Base-by-base conservation (phyloP, 1,139 yeast species). In the Geotrichum restrictum region DNA sequence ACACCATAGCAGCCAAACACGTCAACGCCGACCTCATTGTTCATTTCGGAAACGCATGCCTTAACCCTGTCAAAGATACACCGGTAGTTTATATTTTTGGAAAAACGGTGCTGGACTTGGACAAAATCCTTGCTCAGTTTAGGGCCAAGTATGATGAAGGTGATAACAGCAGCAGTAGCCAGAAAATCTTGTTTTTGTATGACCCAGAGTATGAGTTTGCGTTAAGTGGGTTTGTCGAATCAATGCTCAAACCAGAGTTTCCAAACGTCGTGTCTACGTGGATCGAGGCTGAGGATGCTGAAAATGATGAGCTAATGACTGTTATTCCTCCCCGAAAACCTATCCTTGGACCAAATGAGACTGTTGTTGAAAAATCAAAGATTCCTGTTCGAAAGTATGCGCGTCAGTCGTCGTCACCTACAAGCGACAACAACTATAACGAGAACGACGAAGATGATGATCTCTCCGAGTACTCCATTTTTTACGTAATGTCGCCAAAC, bases 1-100 rank as follows among this genome's bases (percentile, higher is more conserved):
- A 93, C 67, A 97, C 89, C 64, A 95, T 93, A 21, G 98, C 98
- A 0, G 95, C 97, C 0, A 91, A 86, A 63, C 99, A 93, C 69
- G 95, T 93, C 11, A 67, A 74, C 6, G 93, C 95, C 21, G 96
- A 91, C 58, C 71, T 86, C 10, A 88, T 94, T 31, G 82, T 91
- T 1, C 98, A 93, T 68, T 88, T 89, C 68, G 99, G 99, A 3
- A 95, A 88, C 65, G 94, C 98, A 0, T 93, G 98, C 68, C 71
- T 93, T 62, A 89, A 86, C 60, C 85, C 91, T 0, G 82, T 88
- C 5, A 45, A 60, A 44, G 81, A 79, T 48, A 67, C 87, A n/a
- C 81, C 86, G 0, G 87, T 89, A 0, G 81, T 82, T 0, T 89
- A 86, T 64, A 84, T 87, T 0, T 80, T 88, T 66, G 96, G 96